Evolutionary conservation across 257 asterid species (phyloP), one percentile per base, ranked within the genome.

Genomic region (Galeopsis tetrahit): DNA sequence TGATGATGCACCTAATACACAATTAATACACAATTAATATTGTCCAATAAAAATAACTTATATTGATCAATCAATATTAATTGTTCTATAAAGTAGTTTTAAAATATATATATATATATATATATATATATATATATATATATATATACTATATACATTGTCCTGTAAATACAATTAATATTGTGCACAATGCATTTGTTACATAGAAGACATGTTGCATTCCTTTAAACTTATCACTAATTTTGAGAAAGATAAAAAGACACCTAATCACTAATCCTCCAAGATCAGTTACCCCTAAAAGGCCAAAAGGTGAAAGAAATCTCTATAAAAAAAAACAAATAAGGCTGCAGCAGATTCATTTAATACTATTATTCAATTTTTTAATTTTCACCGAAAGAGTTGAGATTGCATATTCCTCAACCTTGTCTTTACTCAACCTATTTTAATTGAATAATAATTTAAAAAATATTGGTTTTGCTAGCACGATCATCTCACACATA

Each of bases 341-440:
- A 68, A 75, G 49, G 79, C 71, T 75, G 80, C 76, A 44, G 63
- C 44, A 68, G 46, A 49, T 14, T 49, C 70, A 35, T 62, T 32
- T 63, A 17, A 62, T 52, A 21, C 28, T 21, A 33, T 38, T 72
- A 9, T 62, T 17, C 31, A 4, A 10, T 7, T 10, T 11, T 52
- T 53, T 7, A 63, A 43, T 74, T 32, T 35, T 43, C 61, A 64
- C 78, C 68, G 71, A 74, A 66, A 74, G 72, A 53, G 38, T 74
- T 74, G 28, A 68, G 68, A 15, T 74, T 33, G 42, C 57, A 73
- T 73, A 56, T 74, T 66, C 73, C 73, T 56, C 55, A 74, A 55
- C 78, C 39, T 55, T 56, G 61, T 66, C 78, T 55, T 66, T 56
- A 74, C 78, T 56, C 78, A 31, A 74, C 69, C 78, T 15, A 40